phyloP scores from a whole-genome alignment of 139 green algal species.

The Pycnococcus provasolii region DNA sequence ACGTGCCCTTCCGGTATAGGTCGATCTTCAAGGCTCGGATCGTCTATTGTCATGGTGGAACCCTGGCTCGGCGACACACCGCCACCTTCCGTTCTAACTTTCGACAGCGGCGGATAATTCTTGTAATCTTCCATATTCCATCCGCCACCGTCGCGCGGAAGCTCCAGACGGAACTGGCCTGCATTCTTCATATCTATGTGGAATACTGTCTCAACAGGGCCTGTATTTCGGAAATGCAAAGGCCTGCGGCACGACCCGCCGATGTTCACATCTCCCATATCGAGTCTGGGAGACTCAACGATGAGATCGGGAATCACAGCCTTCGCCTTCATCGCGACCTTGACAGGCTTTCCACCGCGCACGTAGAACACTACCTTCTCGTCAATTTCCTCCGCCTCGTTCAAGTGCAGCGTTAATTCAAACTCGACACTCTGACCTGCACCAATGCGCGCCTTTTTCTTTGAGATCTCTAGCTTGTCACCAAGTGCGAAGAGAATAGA shows the following conservation, averaged over 20 bases:
- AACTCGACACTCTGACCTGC: conserved; percentile 31
- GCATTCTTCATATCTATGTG: conserved; percentile 35
- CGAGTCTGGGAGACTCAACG: conserved; percentile 34
- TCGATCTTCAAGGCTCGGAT: no score
- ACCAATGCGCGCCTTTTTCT: not conserved
- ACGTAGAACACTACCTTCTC: conserved; percentile 39
- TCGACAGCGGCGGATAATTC: conserved; percentile 25
- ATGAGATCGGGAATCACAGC: conserved; percentile 45
- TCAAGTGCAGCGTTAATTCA: conserved; percentile 35
- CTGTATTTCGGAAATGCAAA: conserved; percentile 50
- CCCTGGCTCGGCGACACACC: no score
- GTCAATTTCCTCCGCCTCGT: conserved; percentile 26
- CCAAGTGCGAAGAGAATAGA: no score
- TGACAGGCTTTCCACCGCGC: conserved; percentile 43
- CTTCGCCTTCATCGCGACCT: conserved; percentile 41
- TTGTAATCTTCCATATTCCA: conserved; percentile 51
- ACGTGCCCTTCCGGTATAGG: conserved; percentile 24
- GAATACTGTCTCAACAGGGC: conserved; percentile 38
- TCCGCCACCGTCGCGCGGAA: conserved; percentile 34
- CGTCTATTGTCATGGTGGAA: no score
- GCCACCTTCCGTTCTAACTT: no score
- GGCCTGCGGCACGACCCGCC: conserved; percentile 32
- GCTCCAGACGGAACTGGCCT: conserved; percentile 45
- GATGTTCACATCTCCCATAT: conserved; percentile 46
- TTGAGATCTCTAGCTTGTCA: no score